Evolutionary conservation across 148 eudicot species (phyloP).

Genomic region (Persicaria tinctoria): DNA sequence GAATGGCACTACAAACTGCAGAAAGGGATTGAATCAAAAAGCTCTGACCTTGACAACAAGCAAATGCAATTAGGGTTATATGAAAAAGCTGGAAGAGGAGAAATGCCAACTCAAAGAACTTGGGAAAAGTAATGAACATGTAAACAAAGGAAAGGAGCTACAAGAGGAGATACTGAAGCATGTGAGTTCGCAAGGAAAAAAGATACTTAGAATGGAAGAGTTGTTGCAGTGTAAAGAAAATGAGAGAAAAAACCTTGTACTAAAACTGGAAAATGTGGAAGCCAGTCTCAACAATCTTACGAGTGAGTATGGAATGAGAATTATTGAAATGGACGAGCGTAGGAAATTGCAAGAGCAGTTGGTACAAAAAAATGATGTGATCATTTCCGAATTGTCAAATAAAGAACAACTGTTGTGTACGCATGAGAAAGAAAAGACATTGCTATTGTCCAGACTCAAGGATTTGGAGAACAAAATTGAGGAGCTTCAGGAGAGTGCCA

Average conservation of each 20-base stretch:
- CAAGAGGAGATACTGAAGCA: slow-evolving; percentile 29
- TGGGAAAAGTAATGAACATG: slow-evolving; percentile 36
- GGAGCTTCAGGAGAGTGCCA: slow-evolving; percentile 26
- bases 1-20: slow-evolving; percentile 30
- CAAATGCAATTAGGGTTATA: slow-evolving; percentile 32
- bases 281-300: slow-evolving; percentile 30
- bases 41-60: slow-evolving; percentile 17
- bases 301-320: slow-evolving; percentile 31
- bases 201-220: slow-evolving; percentile 31
- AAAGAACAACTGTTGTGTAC: slow-evolving; percentile 34
- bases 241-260: slow-evolving; percentile 39
- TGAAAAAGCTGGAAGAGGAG: slow-evolving; percentile 28
- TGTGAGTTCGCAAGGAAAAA: slow-evolving; percentile 35
- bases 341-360: slow-evolving; percentile 41
- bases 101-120: slow-evolving; percentile 32
- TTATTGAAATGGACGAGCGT: slow-evolving; percentile 36
- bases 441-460: slow-evolving; percentile 36
- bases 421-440: slow-evolving; percentile 43
- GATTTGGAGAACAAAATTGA: slow-evolving; percentile 43
- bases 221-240: slow-evolving; percentile 27
- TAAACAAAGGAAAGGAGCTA: slow-evolving; percentile 35
- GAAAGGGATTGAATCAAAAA: slow-evolving; percentile 28
- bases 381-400: slow-evolving; percentile 31
- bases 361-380: slow-evolving; percentile 33
- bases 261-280: slow-evolving; percentile 30